Conservation (phyloP, 2,329 filamentous ascomycete genomes). For the Hypoxylon sp. region DNA sequence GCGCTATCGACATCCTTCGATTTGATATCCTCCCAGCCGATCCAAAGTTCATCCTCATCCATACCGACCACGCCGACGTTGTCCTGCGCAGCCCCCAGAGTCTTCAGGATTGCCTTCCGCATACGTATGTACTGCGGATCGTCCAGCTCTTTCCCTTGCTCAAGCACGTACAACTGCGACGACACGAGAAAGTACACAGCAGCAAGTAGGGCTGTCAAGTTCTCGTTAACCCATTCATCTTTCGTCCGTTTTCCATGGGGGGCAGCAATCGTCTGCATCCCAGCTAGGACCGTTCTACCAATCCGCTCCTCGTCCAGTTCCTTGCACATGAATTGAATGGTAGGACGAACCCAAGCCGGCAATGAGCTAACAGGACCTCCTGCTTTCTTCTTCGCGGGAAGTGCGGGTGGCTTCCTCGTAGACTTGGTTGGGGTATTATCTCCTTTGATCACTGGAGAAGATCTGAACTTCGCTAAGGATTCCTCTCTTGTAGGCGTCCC, state of each 20-base stretch:
- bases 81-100: constrained; percentile 60
- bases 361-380: constrained; percentile 54
- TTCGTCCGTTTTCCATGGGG: constrained; percentile 62
- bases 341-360: constrained; percentile 78
- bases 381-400: constrained; percentile 54
- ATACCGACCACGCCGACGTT: constrained; percentile 58
- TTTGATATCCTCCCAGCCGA: constrained; percentile 66
- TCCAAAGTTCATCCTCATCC: constrained; percentile 67
- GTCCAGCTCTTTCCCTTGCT: constrained; percentile 58
- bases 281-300: constrained; percentile 81
- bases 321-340: constrained; percentile 76
- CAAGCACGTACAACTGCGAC: constrained; percentile 63
- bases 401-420: constrained; percentile 53
- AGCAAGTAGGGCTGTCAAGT: constrained; percentile 70
- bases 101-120: constrained; percentile 64
- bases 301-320: constrained; percentile 73
- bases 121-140: constrained; percentile 63
- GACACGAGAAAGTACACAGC: constrained; percentile 74
- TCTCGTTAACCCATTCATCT: constrained; percentile 65
- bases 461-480: constrained; percentile 61
- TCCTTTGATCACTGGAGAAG: constrained; percentile 56
- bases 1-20: constrained; percentile 73
- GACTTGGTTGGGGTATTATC: constrained; percentile 63
- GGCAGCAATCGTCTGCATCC: constrained; percentile 71
- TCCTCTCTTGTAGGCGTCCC: constrained; percentile 64